Evolutionary conservation across 306 rosid genomes (phyloP), one percentile per base, ranked within the genome.

Genomic region (Mucuna pruriens): DNA sequence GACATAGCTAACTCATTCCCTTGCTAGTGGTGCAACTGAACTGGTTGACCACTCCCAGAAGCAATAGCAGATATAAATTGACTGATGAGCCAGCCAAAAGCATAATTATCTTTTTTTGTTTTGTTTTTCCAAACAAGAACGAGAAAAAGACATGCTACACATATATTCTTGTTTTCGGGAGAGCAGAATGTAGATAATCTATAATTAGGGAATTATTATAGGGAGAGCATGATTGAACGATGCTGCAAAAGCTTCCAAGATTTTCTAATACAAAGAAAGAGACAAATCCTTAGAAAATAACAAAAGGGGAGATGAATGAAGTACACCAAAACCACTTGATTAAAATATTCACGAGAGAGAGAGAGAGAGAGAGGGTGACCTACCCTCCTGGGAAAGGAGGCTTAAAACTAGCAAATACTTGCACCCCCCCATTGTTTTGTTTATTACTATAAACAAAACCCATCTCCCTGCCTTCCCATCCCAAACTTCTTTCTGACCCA

Each of bases 211-310:
- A 71, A 79, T 55, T 15, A 74, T 78, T 78, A 76, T 39, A 73
- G 77, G 40, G 57, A 70, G 42, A 11, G 78, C 73, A 22, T 64
- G 81, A 60, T 48, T 26, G 75, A 63, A 67, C 39, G 80, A 11
- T 58, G 69, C 80, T 71, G 74, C 85, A 78, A 82, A 80, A 80
- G 80, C 58, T 80, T 88, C 87, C 82, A 74, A 80, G 60, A 34
- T 76, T 80, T 83, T 83, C 80, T 80, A 77, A 54, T 75, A 61
- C 44, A 61, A 44, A 82, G 87, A 87, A 81, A 78, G 15, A 70
- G 93, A 91, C 92, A 77, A 45, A 25, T 77, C 92, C 51, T 39
- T 44, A 58, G 83, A 85, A 61, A 85, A 82, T 71, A 79, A 86
- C 93, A 80, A 64, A 40, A 85, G 78, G 77, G 72, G 83, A 54